phyloP scores from a whole-genome alignment of 495 filamentous ascomycete genomes.

The Cladorrhinum samala region DNA sequence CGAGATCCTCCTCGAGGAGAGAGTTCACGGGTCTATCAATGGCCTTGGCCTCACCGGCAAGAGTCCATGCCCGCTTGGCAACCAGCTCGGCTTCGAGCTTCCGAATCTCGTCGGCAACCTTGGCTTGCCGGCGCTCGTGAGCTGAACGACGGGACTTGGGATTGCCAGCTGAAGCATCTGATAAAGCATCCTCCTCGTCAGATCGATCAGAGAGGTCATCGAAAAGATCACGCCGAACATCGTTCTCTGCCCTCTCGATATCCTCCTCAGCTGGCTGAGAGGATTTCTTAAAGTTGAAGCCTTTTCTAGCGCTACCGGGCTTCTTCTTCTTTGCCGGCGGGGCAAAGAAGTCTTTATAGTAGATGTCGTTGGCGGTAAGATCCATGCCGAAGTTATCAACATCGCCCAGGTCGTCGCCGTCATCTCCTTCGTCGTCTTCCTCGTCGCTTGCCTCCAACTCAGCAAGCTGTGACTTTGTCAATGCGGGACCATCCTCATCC shows the following conservation, averaged over 20 bases:
- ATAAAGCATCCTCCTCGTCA: slow-evolving; percentile 49
- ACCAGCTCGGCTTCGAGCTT: slow-evolving; percentile 83
- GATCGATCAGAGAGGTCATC: slow-evolving; percentile 65
- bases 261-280: slow-evolving; percentile 49
- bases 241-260: slow-evolving; percentile 79
- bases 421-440: slow-evolving; percentile 60
- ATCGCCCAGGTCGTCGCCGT: slow-evolving; percentile 40
- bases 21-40: slow-evolving; percentile 81
- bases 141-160: slow-evolving; percentile 59
- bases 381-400: slow-evolving; percentile 45
- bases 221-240: slow-evolving; percentile 87
- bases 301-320: slow-evolving; percentile 32
- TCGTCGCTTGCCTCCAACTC: slow-evolving; percentile 43
- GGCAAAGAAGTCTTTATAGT: slow-evolving; percentile 86
- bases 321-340: slow-evolving; percentile 66
- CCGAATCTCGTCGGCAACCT: slow-evolving; percentile 82
- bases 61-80: slow-evolving; percentile 84
- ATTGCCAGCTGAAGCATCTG: slow-evolving; percentile 49
- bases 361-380: slow-evolving; percentile 75
- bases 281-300: slow-evolving; percentile 10
- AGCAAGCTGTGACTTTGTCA: slow-evolving; percentile 15
- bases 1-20: slow-evolving; percentile 87
- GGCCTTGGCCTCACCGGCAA: slow-evolving; percentile 83
- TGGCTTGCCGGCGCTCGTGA: slow-evolving; percentile 81
- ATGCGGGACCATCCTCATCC: slow-evolving; percentile 38